phyloP scores from a whole-genome alignment of 148 eudicot species.

The Rhododendron ferrugineum region DNA sequence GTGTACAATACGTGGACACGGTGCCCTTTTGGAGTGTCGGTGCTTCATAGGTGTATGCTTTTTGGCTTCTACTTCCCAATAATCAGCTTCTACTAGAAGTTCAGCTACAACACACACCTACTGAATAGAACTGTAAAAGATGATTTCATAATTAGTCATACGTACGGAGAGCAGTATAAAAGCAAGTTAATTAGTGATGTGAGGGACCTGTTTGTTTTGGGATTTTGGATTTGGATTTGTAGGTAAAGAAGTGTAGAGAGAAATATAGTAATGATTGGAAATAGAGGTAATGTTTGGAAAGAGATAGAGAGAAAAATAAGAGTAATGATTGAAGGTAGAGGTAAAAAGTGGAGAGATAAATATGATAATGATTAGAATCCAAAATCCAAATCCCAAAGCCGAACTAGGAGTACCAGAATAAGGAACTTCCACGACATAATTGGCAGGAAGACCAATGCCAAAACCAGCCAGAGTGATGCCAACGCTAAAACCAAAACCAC shows the following conservation, averaged over 20 bases:
- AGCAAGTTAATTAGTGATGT: background rate
- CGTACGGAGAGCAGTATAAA: background rate
- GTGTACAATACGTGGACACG: too few species aligned
- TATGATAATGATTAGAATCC: too few species aligned
- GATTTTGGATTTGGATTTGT: too few species aligned
- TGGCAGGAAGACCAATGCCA: slow-evolving; percentile 93
- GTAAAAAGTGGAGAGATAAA: too few species aligned
- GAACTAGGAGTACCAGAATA: slow-evolving; percentile 38
- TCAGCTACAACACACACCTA: background rate
- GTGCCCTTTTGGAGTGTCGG: too few species aligned
- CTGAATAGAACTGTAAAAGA: background rate
- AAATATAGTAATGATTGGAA: too few species aligned
- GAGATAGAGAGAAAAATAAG: too few species aligned
- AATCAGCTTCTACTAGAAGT: background rate
- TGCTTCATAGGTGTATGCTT: background rate
- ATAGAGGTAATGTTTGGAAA: too few species aligned
- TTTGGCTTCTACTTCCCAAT: background rate
- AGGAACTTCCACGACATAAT: slow-evolving; percentile 55
- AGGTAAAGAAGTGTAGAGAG: too few species aligned
- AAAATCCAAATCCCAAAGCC: too few species aligned
- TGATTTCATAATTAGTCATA: background rate
- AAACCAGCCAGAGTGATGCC: slow-evolving; percentile 86
- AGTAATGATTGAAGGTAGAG: too few species aligned
- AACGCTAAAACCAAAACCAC: slow-evolving; percentile 89
- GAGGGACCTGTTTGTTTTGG: too few species aligned